Conservation (phyloP, 176 grass and related monocot species). For the Dendrocalamus sinicus region DNA sequence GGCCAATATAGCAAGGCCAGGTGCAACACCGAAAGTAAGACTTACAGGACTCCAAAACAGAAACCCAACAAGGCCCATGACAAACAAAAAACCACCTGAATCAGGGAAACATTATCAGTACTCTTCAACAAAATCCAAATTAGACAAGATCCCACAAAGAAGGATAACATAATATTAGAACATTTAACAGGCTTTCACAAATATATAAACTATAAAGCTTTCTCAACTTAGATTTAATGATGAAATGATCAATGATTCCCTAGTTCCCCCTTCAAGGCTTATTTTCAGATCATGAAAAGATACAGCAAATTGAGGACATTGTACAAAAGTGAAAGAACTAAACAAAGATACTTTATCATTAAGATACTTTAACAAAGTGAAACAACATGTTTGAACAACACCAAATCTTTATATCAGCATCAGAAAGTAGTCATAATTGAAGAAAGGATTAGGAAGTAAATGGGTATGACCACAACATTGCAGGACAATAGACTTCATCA, state of each 20-base stretch:
- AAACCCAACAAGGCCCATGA: slow-evolving; percentile 78
- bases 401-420: no score
- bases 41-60: slow-evolving; percentile 74
- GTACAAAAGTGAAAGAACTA: slow-evolving; percentile 20
- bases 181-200: slow-evolving; percentile 2
- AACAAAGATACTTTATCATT: slow-evolving; percentile 13
- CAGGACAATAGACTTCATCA: no score
- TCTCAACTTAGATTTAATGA: neutral
- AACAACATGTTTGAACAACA: no score
- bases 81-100: slow-evolving; percentile 75
- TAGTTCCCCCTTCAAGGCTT: neutral
- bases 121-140: neutral
- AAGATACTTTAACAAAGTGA: neutral
- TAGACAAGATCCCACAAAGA: neutral
- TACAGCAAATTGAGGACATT: slow-evolving; percentile 9
- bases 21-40: slow-evolving; percentile 69
- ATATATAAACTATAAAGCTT: slow-evolving; percentile 7
- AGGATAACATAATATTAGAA: slow-evolving; percentile 27
- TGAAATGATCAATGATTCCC: neutral
- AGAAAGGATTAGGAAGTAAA: no score
- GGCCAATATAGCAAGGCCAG: slow-evolving; percentile 72
- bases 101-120: slow-evolving; percentile 24
- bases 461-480: no score
- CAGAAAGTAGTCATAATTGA: no score
- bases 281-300: neutral